Evolutionary conservation across 495 filamentous ascomycete genomes (phyloP).

Genomic region (Apodospora peruviana): DNA sequence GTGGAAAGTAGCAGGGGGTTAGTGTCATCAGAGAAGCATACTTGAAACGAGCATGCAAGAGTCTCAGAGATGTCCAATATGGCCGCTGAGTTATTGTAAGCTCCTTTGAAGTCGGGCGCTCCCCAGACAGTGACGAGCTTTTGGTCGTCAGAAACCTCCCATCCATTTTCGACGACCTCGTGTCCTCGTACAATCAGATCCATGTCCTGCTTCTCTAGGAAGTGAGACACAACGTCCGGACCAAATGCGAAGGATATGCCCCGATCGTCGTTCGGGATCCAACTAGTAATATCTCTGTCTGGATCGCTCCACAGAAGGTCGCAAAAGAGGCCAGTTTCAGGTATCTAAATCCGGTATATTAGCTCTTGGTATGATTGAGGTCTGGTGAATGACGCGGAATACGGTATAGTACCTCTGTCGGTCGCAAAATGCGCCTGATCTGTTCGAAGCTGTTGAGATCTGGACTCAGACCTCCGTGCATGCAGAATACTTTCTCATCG

Average conservation of each 20-base stretch:
- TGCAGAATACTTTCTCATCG: conserved; percentile 98
- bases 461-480: conserved; percentile 91
- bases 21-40: no score
- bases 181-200: neutral
- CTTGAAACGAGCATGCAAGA: neutral
- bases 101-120: neutral
- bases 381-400: neutral
- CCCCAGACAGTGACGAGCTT: neutral
- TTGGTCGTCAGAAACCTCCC: neutral
- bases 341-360: no score
- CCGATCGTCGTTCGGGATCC: neutral
- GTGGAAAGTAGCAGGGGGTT: no score
- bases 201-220: neutral
- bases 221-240: neutral
- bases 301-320: neutral
- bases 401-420: conserved; percentile 68
- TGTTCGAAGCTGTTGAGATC: conserved; percentile 97
- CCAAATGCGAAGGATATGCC: neutral
- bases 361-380: no score
- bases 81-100: neutral
- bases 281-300: conserved; percentile 1
- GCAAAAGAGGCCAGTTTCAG: neutral
- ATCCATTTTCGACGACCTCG: neutral
- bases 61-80: neutral
- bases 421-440: conserved; percentile 91